These are phyloP conservation scores for Penicillium sp. DNA, from an alignment of 2,329 filamentous ascomycete species.

Conservation along the genomic window DNA sequence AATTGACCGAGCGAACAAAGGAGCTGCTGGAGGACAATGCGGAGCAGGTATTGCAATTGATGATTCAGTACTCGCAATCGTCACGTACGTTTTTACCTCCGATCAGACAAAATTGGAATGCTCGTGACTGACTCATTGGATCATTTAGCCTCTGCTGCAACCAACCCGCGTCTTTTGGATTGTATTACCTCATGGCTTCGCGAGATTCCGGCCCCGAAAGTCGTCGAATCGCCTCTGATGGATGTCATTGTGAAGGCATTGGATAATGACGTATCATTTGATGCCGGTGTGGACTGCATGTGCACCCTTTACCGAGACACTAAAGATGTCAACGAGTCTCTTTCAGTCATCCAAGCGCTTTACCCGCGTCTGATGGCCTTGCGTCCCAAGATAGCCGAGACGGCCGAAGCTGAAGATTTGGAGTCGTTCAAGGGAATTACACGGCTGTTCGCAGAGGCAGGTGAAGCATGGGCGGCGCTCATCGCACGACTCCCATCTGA, in stretches of 20 bases:
- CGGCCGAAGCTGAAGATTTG: conserved; percentile 71
- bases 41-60: conserved; percentile 73
- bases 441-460: conserved; percentile 84
- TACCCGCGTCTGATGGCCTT: conserved; percentile 75
- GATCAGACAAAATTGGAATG: conserved; percentile 24
- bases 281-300: conserved; percentile 84
- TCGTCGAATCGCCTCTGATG: conserved; percentile 80
- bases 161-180: conserved; percentile 84
- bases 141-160: conserved; percentile 61
- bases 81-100: conserved; percentile 57
- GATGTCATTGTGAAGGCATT: conserved; percentile 73
- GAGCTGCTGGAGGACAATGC: conserved; percentile 90
- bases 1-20: conserved; percentile 75
- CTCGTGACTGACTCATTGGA: conserved; percentile 21
- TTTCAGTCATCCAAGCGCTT: conserved; percentile 72
- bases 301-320: conserved; percentile 91
- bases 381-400: conserved; percentile 66
- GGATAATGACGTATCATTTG: conserved; percentile 68
- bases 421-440: conserved; percentile 86
- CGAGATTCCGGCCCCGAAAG: conserved; percentile 76
- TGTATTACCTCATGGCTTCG: conserved; percentile 96
- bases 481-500: conserved; percentile 76
- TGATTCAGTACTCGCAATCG: conserved; percentile 86
- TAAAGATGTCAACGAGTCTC: conserved; percentile 83
- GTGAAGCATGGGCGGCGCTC: conserved; percentile 87